Base-by-base conservation (phyloP, 1,284 basidiomycete genomes). In the Fomes fomentarius region DNA sequence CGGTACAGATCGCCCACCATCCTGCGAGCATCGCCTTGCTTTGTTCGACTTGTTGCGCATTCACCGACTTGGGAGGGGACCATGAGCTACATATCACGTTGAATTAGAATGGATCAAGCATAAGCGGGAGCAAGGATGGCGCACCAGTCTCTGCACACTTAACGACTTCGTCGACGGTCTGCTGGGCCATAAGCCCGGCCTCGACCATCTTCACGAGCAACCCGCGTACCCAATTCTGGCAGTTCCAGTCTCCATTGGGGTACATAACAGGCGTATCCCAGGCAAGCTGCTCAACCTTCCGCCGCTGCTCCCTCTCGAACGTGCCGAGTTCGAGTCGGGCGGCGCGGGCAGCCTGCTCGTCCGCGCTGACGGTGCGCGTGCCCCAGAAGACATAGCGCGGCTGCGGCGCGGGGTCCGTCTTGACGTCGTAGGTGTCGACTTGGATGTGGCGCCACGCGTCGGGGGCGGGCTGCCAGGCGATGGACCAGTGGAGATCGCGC, bases 341-440 rank as follows among this genome's bases (percentile, higher is more conserved):
- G 5, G 26, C 30, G 24, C 4, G 15, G 14, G 24, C 37, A 17
- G n/a, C n/a, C 34, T n/a, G 14, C 9, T 38, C 37, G 19, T 22
- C 28, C 30, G 47, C 28, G 38, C 38, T 41, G 26, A 12, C 5
- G 17, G 47, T 49, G 47, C 47, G 39, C 47, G 47, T 26, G 37
- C 47, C 47, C 47, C 47, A 49, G 47, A 41, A 49, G 38, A 49
- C 47, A 28, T 41, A 42, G 21, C 47, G 47, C 47, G 47, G 47
- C 47, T 49, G 47, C 26, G 47, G 47, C 47, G 47, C 38, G 28
- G 47, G 47, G 47, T 49, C 47, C 38, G 28, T 41, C 47, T 42
- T 41, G 38, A 49, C 38, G 39, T 49, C 39, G 47, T 49, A 49
- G 6, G 38, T 41, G 38, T 49, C 47, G 39, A 49, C 37, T 21